These are phyloP conservation scores for Mycena metata DNA, from an alignment of 768 basidiomycete genomes.

Conservation along the genomic window DNA sequence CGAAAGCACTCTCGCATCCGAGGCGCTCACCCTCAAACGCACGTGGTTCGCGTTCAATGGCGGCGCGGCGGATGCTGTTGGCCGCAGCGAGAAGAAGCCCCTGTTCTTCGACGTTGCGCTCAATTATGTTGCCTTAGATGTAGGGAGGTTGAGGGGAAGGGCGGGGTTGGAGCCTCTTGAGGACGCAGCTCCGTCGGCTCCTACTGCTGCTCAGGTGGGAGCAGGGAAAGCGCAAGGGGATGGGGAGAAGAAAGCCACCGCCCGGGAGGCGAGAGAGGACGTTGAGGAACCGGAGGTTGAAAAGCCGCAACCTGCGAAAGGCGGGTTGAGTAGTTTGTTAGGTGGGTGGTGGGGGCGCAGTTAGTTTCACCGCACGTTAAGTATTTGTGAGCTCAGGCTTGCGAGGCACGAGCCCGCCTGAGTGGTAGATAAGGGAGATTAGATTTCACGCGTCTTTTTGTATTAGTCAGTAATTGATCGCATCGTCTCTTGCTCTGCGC, in stretches of 20 bases:
- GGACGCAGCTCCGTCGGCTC: conserved; percentile 39
- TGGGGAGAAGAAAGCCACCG: no score
- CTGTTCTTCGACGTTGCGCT: conserved; percentile 95
- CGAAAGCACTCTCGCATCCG: conserved; percentile 63
- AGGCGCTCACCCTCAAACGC: conserved; percentile 69
- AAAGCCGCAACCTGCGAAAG: conserved; percentile 64
- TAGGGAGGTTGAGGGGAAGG: conserved; percentile 78
- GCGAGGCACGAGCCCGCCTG: no score
- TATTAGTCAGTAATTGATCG: no score
- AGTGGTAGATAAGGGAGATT: no score
- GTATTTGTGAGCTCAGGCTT: no score
- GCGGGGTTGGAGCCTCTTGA: conserved; percentile 70
- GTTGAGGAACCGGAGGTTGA: conserved; percentile 47
- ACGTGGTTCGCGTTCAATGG: conserved; percentile 88
- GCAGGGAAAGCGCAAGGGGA: no score
- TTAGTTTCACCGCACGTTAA: no score
- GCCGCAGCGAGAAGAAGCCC: conserved; percentile 79
- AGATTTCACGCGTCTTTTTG: no score
- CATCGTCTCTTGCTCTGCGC: no score
- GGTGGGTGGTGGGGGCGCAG: conserved; percentile 88
- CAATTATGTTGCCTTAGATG: conserved; percentile 90
- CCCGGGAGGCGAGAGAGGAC: no score
- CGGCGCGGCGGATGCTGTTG: conserved; percentile 61
- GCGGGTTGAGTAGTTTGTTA: conserved; percentile 75
- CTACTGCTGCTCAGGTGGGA: no score